These are phyloP conservation scores for Elsinoe ampelina DNA, from an alignment of 2,329 filamentous ascomycete species.

Conservation along the genomic window DNA sequence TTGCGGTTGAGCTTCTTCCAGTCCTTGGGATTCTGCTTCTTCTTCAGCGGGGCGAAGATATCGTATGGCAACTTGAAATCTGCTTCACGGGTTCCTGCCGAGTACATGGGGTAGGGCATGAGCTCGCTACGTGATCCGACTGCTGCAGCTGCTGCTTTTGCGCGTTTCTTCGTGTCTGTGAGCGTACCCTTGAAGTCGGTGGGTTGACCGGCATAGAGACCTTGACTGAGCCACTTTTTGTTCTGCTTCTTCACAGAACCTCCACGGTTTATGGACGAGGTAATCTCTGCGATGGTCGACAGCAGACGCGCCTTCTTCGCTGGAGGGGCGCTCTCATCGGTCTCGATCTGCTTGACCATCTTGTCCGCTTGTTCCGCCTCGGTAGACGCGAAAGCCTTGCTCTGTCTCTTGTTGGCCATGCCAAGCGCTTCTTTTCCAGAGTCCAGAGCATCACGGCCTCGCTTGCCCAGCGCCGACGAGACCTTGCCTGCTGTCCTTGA, in stretches of 20 bases:
- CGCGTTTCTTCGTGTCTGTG: conserved; percentile 5
- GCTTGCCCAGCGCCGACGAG: conserved; percentile 27
- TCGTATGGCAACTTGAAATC: conserved; percentile 88
- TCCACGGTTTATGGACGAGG: conserved; percentile 2
- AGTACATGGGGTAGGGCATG: conserved; percentile 29
- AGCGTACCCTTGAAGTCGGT: conserved; percentile 33
- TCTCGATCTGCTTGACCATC: conserved; percentile 14
- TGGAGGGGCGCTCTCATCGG: conserved; percentile 7
- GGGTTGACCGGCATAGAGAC: conserved; percentile 78
- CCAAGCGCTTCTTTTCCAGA: conserved; percentile 29
- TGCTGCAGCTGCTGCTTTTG: conserved; percentile 53
- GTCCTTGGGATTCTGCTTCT: conserved; percentile 80
- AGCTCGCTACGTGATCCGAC: conserved; percentile 53
- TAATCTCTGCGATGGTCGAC: conserved; percentile 17
- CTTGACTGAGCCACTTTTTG: conserved; percentile 74
- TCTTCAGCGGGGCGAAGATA: conserved; percentile 74
- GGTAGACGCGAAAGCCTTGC: conserved; percentile 4
- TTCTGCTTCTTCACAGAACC: conserved; percentile 31
- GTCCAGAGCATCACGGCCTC: conserved; percentile 29
- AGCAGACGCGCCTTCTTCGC: conserved; percentile 13
- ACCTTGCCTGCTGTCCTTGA: conserved; percentile 14
- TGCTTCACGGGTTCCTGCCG: conserved; percentile 49
- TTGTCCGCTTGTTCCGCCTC: conserved; percentile 11
- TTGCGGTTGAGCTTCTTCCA: conserved; percentile 92
- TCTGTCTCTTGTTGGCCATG: conserved; percentile 12